Evolutionary conservation across 148 eudicot genomes (phyloP).

Genomic region (Cornus suecica): DNA sequence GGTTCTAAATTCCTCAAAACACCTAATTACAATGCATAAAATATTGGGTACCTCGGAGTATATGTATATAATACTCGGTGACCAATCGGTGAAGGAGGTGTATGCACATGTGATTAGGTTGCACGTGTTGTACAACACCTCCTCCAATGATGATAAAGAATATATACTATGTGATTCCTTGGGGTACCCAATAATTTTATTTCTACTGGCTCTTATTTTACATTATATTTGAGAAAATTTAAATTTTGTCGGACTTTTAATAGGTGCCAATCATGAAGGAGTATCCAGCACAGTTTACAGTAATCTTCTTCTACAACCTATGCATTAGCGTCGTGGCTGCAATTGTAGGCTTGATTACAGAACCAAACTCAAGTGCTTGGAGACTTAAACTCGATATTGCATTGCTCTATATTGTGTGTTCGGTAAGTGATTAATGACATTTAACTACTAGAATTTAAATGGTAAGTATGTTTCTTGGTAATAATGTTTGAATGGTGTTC

Average conservation of each 20-base stretch:
- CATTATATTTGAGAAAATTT: too few species aligned
- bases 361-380: slow-evolving; percentile 43
- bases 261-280: slow-evolving; percentile 61
- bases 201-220: too few species aligned
- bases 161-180: too few species aligned
- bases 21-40: neutral
- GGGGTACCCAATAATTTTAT: too few species aligned
- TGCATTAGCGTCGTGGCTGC: slow-evolving; percentile 43
- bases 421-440: slow-evolving; percentile 32
- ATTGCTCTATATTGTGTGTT: slow-evolving; percentile 48
- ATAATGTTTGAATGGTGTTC: neutral
- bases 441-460: neutral
- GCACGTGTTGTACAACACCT: too few species aligned
- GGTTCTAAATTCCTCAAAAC: neutral
- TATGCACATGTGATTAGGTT: neutral
- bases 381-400: slow-evolving; percentile 43
- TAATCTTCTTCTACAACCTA: slow-evolving; percentile 54
- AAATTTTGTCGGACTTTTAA: slow-evolving; percentile 8
- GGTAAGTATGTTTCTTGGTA: neutral
- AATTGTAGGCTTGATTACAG: slow-evolving; percentile 33
- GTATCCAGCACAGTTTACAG: slow-evolving; percentile 58
- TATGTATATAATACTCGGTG: neutral
- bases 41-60: too few species aligned
- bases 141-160: too few species aligned
- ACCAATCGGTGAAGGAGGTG: neutral